Evolutionary conservation across 257 asterid species (phyloP).

Genomic region (Forsythia suspensa): DNA sequence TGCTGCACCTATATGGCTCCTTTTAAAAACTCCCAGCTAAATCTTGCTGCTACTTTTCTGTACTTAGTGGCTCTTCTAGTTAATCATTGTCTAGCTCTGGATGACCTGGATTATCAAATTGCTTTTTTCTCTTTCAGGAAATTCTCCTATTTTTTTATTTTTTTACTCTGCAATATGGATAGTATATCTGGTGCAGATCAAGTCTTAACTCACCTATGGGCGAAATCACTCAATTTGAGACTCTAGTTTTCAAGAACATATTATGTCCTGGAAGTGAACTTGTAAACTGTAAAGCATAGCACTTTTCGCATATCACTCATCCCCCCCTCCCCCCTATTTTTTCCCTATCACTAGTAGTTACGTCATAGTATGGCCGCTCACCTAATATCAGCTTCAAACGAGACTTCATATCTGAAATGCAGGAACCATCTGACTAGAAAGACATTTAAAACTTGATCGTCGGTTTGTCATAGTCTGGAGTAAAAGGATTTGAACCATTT

Average conservation of each 20-base stretch:
- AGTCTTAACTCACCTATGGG: neutral
- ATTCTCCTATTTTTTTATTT: neutral
- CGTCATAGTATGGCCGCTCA: neutral
- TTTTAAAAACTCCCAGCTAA: neutral
- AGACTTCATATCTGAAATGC: neutral
- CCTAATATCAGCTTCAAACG: neutral
- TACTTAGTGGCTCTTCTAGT: neutral
- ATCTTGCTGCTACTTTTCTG: neutral
- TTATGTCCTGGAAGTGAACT: neutral
- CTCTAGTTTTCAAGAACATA: neutral
- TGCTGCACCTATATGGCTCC: neutral
- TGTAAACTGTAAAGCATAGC: neutral
- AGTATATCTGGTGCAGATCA: neutral
- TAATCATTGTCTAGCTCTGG: neutral
- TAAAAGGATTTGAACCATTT: neutral
- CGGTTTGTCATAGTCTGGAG: neutral
- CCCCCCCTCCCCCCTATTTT: neutral
- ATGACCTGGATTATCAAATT: slow-evolving; percentile 3
- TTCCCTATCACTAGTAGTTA: neutral
- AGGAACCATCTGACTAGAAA: neutral
- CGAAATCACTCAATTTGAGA: neutral
- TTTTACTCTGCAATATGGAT: neutral
- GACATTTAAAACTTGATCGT: neutral
- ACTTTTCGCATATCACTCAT: neutral
- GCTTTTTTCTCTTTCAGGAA: neutral